Base-by-base conservation (phyloP, 176 grass and related monocot species). In the Echinochloa phyllopogon region DNA sequence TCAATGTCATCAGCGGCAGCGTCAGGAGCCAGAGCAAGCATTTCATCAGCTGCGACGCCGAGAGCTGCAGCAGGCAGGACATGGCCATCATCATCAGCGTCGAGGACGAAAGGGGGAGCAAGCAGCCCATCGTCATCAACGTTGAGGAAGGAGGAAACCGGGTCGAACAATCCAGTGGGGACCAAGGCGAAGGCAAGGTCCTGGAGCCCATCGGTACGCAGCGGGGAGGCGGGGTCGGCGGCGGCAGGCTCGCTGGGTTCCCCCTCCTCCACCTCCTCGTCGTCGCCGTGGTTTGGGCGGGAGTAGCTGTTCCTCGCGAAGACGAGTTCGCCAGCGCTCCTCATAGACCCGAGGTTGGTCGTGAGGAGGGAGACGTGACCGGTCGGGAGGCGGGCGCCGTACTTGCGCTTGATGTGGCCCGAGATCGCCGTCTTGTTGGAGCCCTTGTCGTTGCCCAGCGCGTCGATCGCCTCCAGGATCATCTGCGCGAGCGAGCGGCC, bases 351-450 rank as follows among this genome's bases (percentile, higher is more conserved):
- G 43, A 98, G 86, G 84, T 94, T 89, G 6, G 81, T 85, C 1
- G 90, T 78, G 56, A 97, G 92, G 64, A 88, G 38, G 42, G 90
- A 86, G 15, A 57, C 1, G 75, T 93, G 92, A 20, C 79, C 70
- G 65, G 67, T 17, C 0, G 92, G 90, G 10, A 91, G 86, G 45
- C 73, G 16, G 45, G 61, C 82, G 10, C 65, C 65, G 68, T 94
- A 88, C 58, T 87, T 91, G 21, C 23, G 59, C 81, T 90, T 89
- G 78, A 97, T 91, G 92, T 91, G 86, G 77, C 68, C 68, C 48
- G 92, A 85, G 62, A 97, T 97, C 18, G 86, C 92, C 76, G 82
- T 51, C 83, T 97, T 94, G 80, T 62, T 91, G 4, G 92, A 89
- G 9, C 88, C 88, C 52, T 18, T 74, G 58, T 86, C 77, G 59